phyloP scores from a whole-genome alignment of 768 basidiomycete species.

The Udeniomyces megalosporus region DNA sequence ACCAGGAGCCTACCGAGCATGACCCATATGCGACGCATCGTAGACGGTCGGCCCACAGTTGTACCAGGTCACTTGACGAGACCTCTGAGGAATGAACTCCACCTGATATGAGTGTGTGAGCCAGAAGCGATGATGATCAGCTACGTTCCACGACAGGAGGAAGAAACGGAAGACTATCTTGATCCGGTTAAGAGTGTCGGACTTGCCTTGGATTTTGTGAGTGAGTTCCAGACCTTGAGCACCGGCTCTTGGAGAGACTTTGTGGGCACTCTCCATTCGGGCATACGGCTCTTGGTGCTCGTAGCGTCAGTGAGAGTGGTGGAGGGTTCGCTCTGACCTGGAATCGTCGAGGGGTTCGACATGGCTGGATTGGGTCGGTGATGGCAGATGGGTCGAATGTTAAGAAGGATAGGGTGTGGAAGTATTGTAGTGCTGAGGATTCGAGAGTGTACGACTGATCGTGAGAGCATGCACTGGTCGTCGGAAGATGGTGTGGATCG shows the following conservation, averaged over 20 bases:
- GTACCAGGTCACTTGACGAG: conserved; percentile 70
- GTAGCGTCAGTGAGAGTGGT: no score
- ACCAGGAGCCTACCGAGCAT: conserved; percentile 54
- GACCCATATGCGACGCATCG: conserved; percentile 96
- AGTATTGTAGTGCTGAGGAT: no score
- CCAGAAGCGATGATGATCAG: conserved; percentile 31
- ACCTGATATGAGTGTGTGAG: conserved; percentile 47
- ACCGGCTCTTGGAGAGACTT: conserved; percentile 39
- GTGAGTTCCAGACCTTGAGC: conserved; percentile 76
- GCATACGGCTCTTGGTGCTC: no score
- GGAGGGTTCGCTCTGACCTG: no score
- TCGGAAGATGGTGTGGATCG: no score
- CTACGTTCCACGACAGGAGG: neutral
- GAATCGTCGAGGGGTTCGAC: no score
- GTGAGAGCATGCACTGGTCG: no score
- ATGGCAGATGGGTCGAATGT: no score
- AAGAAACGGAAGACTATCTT: neutral
- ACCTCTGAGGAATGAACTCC: conserved; percentile 22
- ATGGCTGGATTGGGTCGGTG: no score
- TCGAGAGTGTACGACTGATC: no score
- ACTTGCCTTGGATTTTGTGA: conserved; percentile 72
- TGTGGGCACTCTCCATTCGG: no score
- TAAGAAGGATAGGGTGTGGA: no score
- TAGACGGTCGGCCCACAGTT: conserved; percentile 99
- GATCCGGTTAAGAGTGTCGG: conserved; percentile 11